Conservation (phyloP, 2,329 filamentous ascomycete genomes). For the Alternaria sp. region DNA sequence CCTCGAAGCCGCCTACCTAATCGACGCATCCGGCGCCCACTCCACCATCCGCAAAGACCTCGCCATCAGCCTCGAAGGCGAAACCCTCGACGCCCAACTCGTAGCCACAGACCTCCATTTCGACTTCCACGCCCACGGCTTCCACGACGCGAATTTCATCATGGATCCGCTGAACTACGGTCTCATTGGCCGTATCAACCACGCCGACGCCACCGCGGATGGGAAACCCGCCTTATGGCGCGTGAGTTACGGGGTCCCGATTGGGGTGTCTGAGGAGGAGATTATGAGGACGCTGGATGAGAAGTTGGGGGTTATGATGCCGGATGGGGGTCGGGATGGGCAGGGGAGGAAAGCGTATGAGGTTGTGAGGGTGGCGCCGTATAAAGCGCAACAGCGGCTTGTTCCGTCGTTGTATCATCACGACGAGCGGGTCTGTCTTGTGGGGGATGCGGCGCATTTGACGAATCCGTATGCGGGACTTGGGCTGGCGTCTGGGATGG, state of each 20-base stretch:
- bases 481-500: conserved; percentile 44
- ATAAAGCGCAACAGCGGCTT: conserved; percentile 51
- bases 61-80: conserved; percentile 35
- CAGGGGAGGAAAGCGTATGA: conserved; percentile 30
- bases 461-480: conserved; percentile 49
- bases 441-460: conserved; percentile 51
- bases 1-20: conserved; percentile 34
- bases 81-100: conserved; percentile 46
- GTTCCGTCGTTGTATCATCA: conserved; percentile 33
- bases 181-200: conserved; percentile 43
- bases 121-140: conserved; percentile 47
- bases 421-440: conserved; percentile 36
- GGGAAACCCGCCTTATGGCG: conserved; percentile 45
- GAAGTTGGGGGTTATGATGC: conserved; percentile 42
- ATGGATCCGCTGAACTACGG: conserved; percentile 48
- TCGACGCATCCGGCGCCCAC: conserved; percentile 42
- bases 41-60: conserved; percentile 27
- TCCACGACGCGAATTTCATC: conserved; percentile 52
- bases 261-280: conserved; percentile 35
- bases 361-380: conserved; percentile 47
- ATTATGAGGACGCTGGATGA: conserved; percentile 34
- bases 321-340: conserved; percentile 25
- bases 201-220: not conserved
- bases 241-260: conserved; percentile 49
- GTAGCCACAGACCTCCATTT: conserved; percentile 49